Percentiles rank a stretch among this genome's conserved stretches.
Evolutionary conservation across 371 early-diverging fungal genomes (phyloP).

Genomic region (Apophysomyces trapeziformis): DNA sequence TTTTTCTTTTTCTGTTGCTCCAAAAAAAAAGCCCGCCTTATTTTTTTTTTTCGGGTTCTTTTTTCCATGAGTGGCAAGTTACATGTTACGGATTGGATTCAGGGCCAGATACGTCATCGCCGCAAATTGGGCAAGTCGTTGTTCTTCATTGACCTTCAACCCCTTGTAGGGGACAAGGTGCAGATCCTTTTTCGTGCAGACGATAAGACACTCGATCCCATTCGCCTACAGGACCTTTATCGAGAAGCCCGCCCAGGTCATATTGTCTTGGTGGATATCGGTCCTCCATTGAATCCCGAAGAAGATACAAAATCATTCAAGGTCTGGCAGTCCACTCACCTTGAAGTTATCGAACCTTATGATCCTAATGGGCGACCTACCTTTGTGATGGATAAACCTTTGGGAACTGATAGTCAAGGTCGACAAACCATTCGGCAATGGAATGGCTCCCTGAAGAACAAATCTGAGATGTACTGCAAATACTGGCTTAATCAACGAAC

Average conservation of each 20-base stretch:
- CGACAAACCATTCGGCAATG: conserved; percentile 6
- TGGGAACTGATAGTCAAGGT: conserved; percentile 34
- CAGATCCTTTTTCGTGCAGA: conserved; percentile 58
- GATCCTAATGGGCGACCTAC: conserved; percentile 14
- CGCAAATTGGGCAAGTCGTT: conserved; percentile 47
- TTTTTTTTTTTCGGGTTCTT: too few species aligned
- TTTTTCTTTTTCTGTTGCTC: too few species aligned
- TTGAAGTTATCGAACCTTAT: conserved; percentile 37
- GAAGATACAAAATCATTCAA: conserved; percentile 24
- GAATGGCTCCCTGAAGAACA: conserved; percentile 25
- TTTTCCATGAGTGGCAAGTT: too few species aligned
- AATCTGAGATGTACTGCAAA: conserved; percentile 45
- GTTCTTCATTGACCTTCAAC: conserved; percentile 57
- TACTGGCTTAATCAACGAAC: conserved; percentile 62
- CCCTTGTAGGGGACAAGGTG: conserved; percentile 29
- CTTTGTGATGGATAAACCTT: conserved; percentile 50
- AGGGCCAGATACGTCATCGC: conserved; percentile 53
- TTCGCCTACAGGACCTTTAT: conserved; percentile 33
- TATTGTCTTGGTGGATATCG: conserved; percentile 33
- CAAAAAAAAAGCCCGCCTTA: too few species aligned
- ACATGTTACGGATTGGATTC: conserved; percentile 13
- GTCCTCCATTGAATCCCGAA: conserved; percentile 44
- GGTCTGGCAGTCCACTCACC: conserved; percentile 48
- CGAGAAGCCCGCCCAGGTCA: conserved; percentile 44
- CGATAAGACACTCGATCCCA: conserved; percentile 33